Evolutionary conservation across 2,329 filamentous ascomycete species (phyloP).

Genomic region (Monosporascus sp.): DNA sequence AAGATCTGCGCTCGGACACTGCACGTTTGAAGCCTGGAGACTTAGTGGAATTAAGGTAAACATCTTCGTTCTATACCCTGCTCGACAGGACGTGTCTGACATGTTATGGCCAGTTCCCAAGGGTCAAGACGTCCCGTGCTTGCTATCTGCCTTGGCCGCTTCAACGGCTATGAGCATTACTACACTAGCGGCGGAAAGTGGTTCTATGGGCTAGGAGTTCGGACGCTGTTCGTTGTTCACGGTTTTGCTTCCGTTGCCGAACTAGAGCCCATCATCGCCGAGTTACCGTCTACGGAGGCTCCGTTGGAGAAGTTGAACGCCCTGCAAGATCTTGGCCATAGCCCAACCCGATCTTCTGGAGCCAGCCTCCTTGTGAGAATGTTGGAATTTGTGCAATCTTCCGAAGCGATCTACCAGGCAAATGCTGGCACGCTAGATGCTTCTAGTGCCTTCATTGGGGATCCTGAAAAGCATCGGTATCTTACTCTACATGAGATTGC

Average conservation of each 20-base stretch:
- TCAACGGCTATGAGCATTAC: slow-evolving; percentile 47
- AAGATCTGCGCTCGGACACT: slow-evolving; percentile 29
- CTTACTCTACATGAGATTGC: slow-evolving; percentile 49
- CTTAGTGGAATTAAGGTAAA: slow-evolving; percentile 44
- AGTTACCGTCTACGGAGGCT: slow-evolving; percentile 27
- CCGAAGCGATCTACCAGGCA: slow-evolving; percentile 41
- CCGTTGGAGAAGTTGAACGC: slow-evolving; percentile 26
- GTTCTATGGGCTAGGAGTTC: slow-evolving; percentile 39
- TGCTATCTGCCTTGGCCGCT: slow-evolving; percentile 47
- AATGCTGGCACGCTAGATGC: slow-evolving; percentile 44
- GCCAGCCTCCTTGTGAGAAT: slow-evolving; percentile 42
- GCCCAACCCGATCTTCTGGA: slow-evolving; percentile 39
- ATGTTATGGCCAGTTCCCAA: slow-evolving; percentile 18
- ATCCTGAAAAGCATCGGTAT: slow-evolving; percentile 33
- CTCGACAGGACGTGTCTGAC: slow-evolving; percentile 5
- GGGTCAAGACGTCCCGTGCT: slow-evolving; percentile 42
- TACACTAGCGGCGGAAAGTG: slow-evolving; percentile 48
- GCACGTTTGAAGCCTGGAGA: slow-evolving; percentile 38
- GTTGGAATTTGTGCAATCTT: slow-evolving; percentile 36
- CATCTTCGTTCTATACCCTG: neutral
- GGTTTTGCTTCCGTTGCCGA: slow-evolving; percentile 39
- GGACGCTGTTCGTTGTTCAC: slow-evolving; percentile 44
- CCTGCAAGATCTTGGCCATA: slow-evolving; percentile 34
- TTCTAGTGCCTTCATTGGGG: slow-evolving; percentile 36
- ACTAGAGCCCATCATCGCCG: slow-evolving; percentile 35